Conservation (phyloP, 1,139 yeast species). For the Lodderomyces elongisporus region DNA sequence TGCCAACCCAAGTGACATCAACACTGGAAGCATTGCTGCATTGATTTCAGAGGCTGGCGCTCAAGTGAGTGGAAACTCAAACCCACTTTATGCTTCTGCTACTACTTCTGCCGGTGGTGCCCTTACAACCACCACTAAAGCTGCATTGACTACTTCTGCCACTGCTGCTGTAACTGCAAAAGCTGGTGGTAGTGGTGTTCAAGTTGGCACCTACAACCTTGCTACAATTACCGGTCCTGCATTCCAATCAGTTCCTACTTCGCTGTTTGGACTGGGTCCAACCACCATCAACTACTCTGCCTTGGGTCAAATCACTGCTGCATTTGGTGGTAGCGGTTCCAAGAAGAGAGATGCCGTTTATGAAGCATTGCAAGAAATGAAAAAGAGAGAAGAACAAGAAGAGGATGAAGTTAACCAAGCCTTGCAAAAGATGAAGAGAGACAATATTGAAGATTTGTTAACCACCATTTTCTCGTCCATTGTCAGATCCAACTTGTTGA, state of each 20-base stretch:
- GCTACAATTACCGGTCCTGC: conserved; percentile 11
- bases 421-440: conserved; percentile 21
- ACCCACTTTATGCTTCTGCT: conserved; percentile 4
- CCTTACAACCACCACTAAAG: conserved; percentile 1
- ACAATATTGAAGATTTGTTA: conserved; percentile 30
- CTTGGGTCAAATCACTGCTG: conserved; percentile 10
- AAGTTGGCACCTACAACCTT: conserved; percentile 3
- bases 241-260: conserved; percentile 10
- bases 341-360: conserved; percentile 6
- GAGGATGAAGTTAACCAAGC: conserved; percentile 10
- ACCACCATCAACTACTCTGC: conserved; percentile 11
- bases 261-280: conserved; percentile 9
- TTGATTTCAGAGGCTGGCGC: conserved; percentile 7
- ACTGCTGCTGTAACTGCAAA: conserved; percentile 4
- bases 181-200: neutral
- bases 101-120: conserved; percentile 5
- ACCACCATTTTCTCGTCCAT: conserved; percentile 28
- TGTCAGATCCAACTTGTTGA: conserved; percentile 26
- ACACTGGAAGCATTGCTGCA: conserved; percentile 6
- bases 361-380: conserved; percentile 7
- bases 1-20: conserved; percentile 3
- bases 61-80: neutral
- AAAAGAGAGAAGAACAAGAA: conserved; percentile 9
- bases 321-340: conserved; percentile 6
- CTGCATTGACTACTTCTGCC: conserved; percentile 7